A percentile compares a stretch with the other conserved stretches of the same genome.
Evolutionary conservation across 768 basidiomycete species (phyloP).

Genomic region (Lentinula sp.): DNA sequence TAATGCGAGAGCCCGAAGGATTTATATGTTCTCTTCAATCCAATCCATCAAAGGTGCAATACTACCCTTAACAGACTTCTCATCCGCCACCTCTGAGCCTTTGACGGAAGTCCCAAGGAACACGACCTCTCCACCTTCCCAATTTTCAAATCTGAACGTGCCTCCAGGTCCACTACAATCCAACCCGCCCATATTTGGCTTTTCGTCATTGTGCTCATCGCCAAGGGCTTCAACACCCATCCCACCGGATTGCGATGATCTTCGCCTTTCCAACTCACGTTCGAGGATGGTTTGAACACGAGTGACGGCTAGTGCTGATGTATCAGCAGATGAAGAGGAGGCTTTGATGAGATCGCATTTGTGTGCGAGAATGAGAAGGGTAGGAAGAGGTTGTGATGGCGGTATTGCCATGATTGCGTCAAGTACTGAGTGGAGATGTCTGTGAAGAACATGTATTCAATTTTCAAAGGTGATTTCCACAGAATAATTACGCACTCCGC

Average conservation of each 20-base stretch:
- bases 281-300: constrained; percentile 76
- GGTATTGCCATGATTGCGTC: constrained; percentile 68
- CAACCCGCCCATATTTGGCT: constrained; percentile 64
- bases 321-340: constrained; percentile 24
- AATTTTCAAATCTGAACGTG: constrained; percentile 67
- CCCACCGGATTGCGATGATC: constrained; percentile 54
- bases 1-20: background rate
- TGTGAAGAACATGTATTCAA: constrained; percentile 18
- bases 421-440: constrained; percentile 69
- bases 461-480: background rate
- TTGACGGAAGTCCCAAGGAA: constrained; percentile 57
- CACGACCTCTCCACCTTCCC: constrained; percentile 79
- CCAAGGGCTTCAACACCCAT: constrained; percentile 72
- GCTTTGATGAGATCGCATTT: constrained; percentile 68
- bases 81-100: constrained; percentile 22
- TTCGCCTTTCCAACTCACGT: constrained; percentile 77
- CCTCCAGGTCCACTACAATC: constrained; percentile 55
- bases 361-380: constrained; percentile 66
- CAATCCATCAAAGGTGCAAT: constrained; percentile 39
- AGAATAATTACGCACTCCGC: constrained; percentile 62
- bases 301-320: constrained; percentile 38
- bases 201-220: constrained; percentile 33
- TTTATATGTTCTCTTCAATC: constrained; percentile 36
- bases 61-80: constrained; percentile 27
- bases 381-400: constrained; percentile 57